A percentile compares a stretch with the other conserved stretches of the same genome.
Evolutionary conservation across 1,284 basidiomycete genomes (phyloP).

Genomic region (Austropuccinia psidii): DNA sequence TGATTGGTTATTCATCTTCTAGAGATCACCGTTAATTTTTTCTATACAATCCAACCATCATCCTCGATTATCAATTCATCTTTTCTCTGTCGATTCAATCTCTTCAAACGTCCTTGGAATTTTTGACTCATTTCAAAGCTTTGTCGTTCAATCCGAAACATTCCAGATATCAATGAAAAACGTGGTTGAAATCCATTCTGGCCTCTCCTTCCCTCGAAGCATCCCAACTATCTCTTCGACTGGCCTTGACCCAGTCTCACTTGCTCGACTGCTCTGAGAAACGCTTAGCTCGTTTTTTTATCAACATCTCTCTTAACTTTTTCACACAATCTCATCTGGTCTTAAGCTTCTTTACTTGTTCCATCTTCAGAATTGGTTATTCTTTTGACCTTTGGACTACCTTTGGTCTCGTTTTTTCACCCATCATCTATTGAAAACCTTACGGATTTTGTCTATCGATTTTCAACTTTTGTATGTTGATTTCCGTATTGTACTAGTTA

Average conservation of each 20-base stretch:
- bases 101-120: background rate
- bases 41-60: no score
- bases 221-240: conserved; percentile 22
- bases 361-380: background rate
- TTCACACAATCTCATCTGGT: background rate
- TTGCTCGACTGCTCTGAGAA: background rate
- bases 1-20: no score
- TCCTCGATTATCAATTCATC: background rate
- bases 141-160: conserved; percentile 49
- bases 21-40: no score
- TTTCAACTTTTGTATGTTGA: no score
- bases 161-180: conserved; percentile 34
- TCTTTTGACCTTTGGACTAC: background rate
- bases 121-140: conserved; percentile 48
- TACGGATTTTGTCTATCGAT: background rate
- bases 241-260: conserved; percentile 26
- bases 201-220: conserved; percentile 6
- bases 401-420: background rate
- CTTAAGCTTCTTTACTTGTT: background rate
- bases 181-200: conserved; percentile 11
- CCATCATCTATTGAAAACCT: background rate
- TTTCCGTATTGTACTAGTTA: background rate
- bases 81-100: conserved; percentile 21
- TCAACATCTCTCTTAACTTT: background rate
- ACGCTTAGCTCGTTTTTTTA: background rate